phyloP scores from a whole-genome alignment of 306 rosid genomes.

The Dalbergia cochinchinensis region DNA sequence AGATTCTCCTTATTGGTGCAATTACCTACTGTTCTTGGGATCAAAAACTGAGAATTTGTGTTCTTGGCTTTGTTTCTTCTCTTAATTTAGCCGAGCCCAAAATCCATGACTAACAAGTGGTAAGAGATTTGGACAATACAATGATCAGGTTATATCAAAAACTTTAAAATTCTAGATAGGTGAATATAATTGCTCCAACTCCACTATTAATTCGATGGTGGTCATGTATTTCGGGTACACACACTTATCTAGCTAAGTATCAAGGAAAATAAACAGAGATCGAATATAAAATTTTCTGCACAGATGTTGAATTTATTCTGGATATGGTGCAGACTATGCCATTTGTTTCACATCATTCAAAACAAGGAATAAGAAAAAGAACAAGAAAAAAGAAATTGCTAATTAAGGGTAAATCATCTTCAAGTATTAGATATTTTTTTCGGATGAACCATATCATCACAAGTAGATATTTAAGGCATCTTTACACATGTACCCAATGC shows the following conservation, averaged over 20 bases:
- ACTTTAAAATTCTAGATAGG: too few species aligned
- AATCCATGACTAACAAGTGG: too few species aligned
- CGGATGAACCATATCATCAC: not conserved
- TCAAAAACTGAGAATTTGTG: too few species aligned
- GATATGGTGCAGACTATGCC: not conserved
- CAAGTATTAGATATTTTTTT: not conserved
- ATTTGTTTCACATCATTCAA: not conserved
- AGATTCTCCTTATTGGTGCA: too few species aligned
- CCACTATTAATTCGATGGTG: not conserved
- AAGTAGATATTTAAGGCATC: not conserved
- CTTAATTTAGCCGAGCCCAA: too few species aligned
- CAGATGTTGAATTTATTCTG: constrained; percentile 47
- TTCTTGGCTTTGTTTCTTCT: too few species aligned
- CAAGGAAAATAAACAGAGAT: not conserved
- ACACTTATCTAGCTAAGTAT: not conserved
- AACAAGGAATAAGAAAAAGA: not conserved
- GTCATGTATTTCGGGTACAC: not conserved
- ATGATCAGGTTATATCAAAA: too few species aligned
- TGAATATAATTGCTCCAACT: not conserved
- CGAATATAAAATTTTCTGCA: constrained; percentile 29
- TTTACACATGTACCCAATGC: not conserved
- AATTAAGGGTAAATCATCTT: not conserved
- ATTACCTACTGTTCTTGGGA: too few species aligned
- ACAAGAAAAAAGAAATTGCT: too few species aligned
- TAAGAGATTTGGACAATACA: too few species aligned